Evolutionary conservation across 2,329 filamentous ascomycete species (phyloP).

Genomic region (Colletotrichum sp.): DNA sequence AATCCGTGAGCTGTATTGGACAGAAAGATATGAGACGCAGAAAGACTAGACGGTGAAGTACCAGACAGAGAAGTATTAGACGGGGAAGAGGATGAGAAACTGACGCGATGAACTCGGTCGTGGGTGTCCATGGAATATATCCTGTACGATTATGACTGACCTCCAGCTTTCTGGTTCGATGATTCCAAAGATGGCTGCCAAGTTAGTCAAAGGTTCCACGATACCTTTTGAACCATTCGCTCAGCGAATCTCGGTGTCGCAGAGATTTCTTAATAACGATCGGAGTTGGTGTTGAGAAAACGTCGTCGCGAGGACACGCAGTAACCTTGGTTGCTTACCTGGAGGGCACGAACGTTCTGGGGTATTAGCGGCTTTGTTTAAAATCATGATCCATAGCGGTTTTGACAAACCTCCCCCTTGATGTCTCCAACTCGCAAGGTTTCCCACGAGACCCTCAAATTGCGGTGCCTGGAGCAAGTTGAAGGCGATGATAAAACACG

Average conservation of each 20-base stretch:
- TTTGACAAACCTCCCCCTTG: fast-evolving
- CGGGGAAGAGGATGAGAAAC: background rate
- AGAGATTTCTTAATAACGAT: background rate
- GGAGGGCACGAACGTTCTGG: background rate
- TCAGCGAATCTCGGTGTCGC: background rate
- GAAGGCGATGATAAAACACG: fast-evolving
- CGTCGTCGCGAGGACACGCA: fast-evolving
- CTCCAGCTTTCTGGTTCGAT: fast-evolving
- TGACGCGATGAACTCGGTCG: background rate
- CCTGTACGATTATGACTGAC: background rate
- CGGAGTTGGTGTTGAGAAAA: background rate
- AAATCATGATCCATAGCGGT: background rate
- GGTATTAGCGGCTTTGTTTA: too few relatives aligned
- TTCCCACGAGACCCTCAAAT: background rate
- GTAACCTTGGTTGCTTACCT: background rate
- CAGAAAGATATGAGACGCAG: background rate
- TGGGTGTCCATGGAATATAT: background rate
- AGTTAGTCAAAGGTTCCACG: background rate
- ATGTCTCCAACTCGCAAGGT: background rate
- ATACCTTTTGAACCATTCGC: background rate
- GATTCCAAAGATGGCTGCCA: background rate
- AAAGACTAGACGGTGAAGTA: background rate
- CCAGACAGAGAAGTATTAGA: background rate
- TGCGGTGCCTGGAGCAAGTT: fast-evolving
- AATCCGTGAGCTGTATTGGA: background rate